Base-by-base conservation (phyloP, 495 filamentous ascomycete species). In the Penicillium steckii region DNA sequence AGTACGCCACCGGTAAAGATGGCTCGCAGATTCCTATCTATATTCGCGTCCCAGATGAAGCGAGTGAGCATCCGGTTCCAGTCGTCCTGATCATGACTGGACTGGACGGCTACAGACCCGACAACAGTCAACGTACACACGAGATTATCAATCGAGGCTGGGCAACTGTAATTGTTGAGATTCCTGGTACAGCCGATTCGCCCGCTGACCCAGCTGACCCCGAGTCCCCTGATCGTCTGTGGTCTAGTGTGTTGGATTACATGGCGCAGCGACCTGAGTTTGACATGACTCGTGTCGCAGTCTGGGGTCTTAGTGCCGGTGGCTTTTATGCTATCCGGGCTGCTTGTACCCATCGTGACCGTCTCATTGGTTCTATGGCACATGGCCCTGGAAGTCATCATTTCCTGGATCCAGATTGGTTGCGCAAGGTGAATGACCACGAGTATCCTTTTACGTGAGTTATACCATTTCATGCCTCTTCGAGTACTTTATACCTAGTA, bases 101-200 rank as follows among this genome's bases (percentile, higher is more conserved):
- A 0, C 73, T 93, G 12, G 89, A 93, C 57, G 89, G 89, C 8
- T 90, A 93, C 60, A 70, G 88, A 12, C 86, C 87, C 0, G 89
- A 93, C 59, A 88, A 91, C 63, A 86, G 84, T n/a, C 75, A 80
- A 32, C 83, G 87, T 29, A 83, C 78, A 47, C 77, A 88, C 29
- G 84, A 87, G 66, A 88, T 85, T 55, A 60, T 82, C 9, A 66
- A 71, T 46, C 81, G 79, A 52, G 83, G 79, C 18, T 87, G 78
- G 83, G 85, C 66, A 21, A 71, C 65, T 1, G 73, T 90, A 3
- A 72, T 88, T 23, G 77, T 82, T 21, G 89, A 93, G 69, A 89
- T 93, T 50, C 89, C 88, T 0, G 89, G 89, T 0, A 93, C 89
- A 1, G 89, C 86, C 2, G 89, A 93, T 63, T 89, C 80, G 51